These are phyloP conservation scores for Pisolithus tinctorius DNA, from an alignment of 768 basidiomycete genomes.

Conservation along the genomic window DNA sequence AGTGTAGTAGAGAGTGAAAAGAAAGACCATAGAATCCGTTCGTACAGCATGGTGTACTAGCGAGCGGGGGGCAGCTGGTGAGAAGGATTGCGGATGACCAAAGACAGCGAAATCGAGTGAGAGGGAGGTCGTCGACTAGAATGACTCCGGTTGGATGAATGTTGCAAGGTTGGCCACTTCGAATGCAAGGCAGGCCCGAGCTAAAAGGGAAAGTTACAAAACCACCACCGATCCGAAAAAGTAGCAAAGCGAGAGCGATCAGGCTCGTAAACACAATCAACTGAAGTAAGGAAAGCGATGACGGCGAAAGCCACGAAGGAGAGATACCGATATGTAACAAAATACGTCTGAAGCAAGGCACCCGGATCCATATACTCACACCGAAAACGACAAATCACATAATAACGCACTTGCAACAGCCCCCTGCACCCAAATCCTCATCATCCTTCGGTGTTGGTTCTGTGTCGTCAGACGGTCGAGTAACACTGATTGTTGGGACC, in stretches of 20 bases:
- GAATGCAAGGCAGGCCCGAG: slow-evolving; percentile 15
- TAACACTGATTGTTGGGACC: slow-evolving; percentile 29
- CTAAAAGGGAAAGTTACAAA: neutral
- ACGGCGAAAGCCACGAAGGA: slow-evolving; percentile 7
- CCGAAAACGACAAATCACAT: slow-evolving; percentile 50
- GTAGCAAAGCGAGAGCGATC: neutral
- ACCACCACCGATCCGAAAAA: neutral
- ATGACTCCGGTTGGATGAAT: no score
- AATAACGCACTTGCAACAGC: slow-evolving; percentile 79
- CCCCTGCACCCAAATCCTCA: slow-evolving; percentile 45
- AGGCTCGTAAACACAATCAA: neutral
- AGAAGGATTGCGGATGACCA: no score
- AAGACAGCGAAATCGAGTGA: no score
- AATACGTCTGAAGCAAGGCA: neutral
- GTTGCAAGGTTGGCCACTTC: neutral
- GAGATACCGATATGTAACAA: neutral
- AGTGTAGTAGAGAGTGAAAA: no score
- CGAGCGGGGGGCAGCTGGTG: no score
- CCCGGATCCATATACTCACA: neutral
- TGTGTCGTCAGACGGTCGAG: slow-evolving; percentile 23
- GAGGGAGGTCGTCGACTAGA: no score
- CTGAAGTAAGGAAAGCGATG: slow-evolving; percentile 4
- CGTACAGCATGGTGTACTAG: no score
- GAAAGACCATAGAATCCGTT: no score
- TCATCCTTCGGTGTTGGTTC: slow-evolving; percentile 25